A percentile compares a stretch with the other conserved stretches of the same genome.
Conservation (phyloP, 768 basidiomycete species). For the Rhodotorula sphaerocarpa region DNA sequence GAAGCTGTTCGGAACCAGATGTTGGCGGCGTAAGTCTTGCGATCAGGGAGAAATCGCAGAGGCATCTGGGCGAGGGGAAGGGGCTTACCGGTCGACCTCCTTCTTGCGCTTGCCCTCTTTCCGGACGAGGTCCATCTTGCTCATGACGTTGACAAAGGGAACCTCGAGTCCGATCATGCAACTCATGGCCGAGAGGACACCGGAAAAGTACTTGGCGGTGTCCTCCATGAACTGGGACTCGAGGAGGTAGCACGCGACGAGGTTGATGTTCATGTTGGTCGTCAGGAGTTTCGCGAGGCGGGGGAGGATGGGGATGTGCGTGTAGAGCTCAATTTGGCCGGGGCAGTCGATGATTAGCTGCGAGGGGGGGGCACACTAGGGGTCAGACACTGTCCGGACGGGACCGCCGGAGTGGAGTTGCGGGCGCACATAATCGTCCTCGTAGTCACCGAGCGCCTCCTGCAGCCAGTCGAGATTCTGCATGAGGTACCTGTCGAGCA, state of each 20-base stretch:
- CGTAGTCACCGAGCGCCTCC: conserved; percentile 86
- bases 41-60: conserved; percentile 16
- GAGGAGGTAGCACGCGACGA: conserved; percentile 83
- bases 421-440: conserved; percentile 69
- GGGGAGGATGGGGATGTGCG: conserved; percentile 93
- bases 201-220: conserved; percentile 94
- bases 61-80: not conserved
- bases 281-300: conserved; percentile 62
- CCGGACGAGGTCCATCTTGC: conserved; percentile 91
- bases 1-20: too few relatives aligned
- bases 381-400: not conserved
- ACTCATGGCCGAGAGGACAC: conserved; percentile 94
- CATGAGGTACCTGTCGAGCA: conserved; percentile 65
- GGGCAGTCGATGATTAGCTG: conserved; percentile 75
- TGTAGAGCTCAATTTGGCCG: conserved; percentile 97
- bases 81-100: conserved; percentile 70
- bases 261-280: conserved; percentile 67
- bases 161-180: conserved; percentile 98
- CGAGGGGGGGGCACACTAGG: not conserved
- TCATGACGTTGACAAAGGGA: conserved; percentile 96
- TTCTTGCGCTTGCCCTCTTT: conserved; percentile 49
- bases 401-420: not conserved
- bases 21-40: too few relatives aligned
- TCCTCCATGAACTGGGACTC: conserved; percentile 99
- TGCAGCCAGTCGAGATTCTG: conserved; percentile 98